These are phyloP conservation scores for Pholiota conissans DNA, from an alignment of 768 basidiomycete genomes.

Conservation along the genomic window DNA sequence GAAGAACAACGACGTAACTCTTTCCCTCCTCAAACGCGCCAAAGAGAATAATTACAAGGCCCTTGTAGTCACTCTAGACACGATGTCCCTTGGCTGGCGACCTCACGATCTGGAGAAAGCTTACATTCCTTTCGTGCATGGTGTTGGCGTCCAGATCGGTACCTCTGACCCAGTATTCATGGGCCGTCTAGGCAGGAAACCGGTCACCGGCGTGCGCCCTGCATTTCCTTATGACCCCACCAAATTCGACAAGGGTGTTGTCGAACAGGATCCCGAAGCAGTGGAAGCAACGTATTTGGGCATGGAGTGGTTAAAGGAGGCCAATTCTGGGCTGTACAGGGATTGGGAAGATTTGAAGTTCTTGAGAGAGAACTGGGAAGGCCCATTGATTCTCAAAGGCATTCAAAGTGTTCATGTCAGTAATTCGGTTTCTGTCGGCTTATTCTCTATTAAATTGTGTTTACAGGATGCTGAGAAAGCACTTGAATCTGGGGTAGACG, in stretches of 20 bases:
- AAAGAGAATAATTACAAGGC: conserved; percentile 66
- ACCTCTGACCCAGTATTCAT: conserved; percentile 80
- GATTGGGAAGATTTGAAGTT: conserved; percentile 74
- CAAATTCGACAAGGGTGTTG: conserved; percentile 40
- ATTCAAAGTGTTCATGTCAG: conserved; percentile 64
- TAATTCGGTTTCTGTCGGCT: conserved; percentile 6
- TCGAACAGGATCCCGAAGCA: conserved; percentile 48
- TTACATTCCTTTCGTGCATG: conserved; percentile 68
- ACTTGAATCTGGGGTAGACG: conserved; percentile 62
- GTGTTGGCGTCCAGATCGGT: conserved; percentile 66
- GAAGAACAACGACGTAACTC: conserved; percentile 51
- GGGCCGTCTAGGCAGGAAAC: conserved; percentile 49
- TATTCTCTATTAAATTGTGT: neutral
- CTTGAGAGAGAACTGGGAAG: conserved; percentile 73
- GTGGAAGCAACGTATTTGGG: conserved; percentile 48
- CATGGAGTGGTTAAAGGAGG: conserved; percentile 60
- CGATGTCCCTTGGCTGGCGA: conserved; percentile 72
- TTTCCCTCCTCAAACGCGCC: conserved; percentile 66
- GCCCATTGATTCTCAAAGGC: conserved; percentile 76
- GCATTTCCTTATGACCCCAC: conserved; percentile 61
- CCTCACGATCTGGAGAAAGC: conserved; percentile 68
- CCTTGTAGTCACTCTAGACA: conserved; percentile 80
- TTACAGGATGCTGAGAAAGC: conserved; percentile 67
- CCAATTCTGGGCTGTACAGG: conserved; percentile 60
- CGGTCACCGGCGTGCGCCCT: conserved; percentile 38